These are phyloP conservation scores for Podaxis pistillaris DNA, from an alignment of 768 basidiomycete species.

Conservation along the genomic window DNA sequence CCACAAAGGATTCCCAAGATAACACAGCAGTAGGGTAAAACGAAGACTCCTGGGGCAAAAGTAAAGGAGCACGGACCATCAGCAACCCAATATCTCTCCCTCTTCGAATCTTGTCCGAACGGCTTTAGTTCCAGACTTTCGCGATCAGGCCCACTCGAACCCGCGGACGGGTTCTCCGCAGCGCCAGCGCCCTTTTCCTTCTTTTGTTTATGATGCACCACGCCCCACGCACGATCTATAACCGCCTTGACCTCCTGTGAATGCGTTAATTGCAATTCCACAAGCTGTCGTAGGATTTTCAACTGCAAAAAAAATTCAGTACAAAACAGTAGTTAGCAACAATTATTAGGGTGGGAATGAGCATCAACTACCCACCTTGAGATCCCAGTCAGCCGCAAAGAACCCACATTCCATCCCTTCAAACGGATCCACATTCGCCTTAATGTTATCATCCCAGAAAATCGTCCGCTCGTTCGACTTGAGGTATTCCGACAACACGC, in stretches of 20 bases:
- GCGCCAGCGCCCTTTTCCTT: conserved; percentile 64
- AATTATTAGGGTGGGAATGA: conserved; percentile 2
- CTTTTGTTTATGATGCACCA: conserved; percentile 81
- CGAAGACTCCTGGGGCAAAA: conserved; percentile 53
- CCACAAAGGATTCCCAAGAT: background rate
- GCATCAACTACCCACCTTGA: conserved; percentile 52
- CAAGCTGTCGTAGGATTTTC: conserved; percentile 78
- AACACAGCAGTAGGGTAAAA: conserved; percentile 61
- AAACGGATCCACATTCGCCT: conserved; percentile 74
- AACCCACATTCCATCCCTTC: conserved; percentile 64
- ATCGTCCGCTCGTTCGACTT: conserved; percentile 72
- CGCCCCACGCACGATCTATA: conserved; percentile 87
- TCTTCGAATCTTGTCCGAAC: conserved; percentile 71
- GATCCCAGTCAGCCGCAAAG: conserved; percentile 77
- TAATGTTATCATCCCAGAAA: conserved; percentile 75
- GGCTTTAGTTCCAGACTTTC: conserved; percentile 66
- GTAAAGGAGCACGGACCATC: conserved; percentile 77
- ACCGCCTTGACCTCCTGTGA: conserved; percentile 62
- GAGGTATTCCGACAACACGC: conserved; percentile 69
- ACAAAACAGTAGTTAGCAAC: background rate
- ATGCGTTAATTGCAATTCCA: conserved; percentile 79
- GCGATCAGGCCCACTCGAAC: conserved; percentile 63
- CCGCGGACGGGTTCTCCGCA: conserved; percentile 36
- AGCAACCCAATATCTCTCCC: conserved; percentile 82
- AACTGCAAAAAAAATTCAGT: conserved; percentile 45